Base-by-base conservation (phyloP, 352 stramenopile genomes). In the Phytopythium chamaehyphon region DNA sequence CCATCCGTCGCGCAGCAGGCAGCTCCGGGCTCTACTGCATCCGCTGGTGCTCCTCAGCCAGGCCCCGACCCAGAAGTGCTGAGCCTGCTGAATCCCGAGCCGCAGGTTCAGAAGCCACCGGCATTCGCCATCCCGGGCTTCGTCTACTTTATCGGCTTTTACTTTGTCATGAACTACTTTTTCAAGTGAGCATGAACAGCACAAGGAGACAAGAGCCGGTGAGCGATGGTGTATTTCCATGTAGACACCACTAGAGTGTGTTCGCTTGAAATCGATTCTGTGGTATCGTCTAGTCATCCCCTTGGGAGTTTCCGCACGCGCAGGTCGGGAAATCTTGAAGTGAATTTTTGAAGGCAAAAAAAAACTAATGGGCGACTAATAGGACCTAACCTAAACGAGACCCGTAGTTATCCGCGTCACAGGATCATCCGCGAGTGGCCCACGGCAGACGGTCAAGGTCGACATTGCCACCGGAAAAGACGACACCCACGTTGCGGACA, bases 101-200 rank as follows among this genome's bases (percentile, higher is more conserved):
- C 81, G 2, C 55, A 68, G 18, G 79, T 92, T 42, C 70, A 89
- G 53, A 61, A 67, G 38, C 55, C 69, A 9, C 62, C 64, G 22
- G 50, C 37, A 21, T 71, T 87, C 26, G 60, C 66, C 42, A 86
- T 92, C 47, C 81, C 81, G 10, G 39, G 57, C 23, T 88, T 86
- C 57, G 78, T 80, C 24, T 92, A 86, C 70, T 70, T 66, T 18
- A 65, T 92, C 46, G 74, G 57, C 44, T 75, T 87, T 47, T 92
- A 86, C 59, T 62, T 90, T 54, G 66, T 61, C 35, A 46, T 87
- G 44, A 88, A 85, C 58, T 88, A 92, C 64, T 66, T 92, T 40
- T 76, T 88, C 50, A 47, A 56, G 21, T 84, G 51, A 66, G 24
- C 10, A 37, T 6, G 18, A 38, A 6, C 8, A 10, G 28, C 28